Percentiles rank a stretch among this genome's conserved stretches.
Conservation (phyloP, 352 stramenopile species). For the Pythium pyrilobum region DNA sequence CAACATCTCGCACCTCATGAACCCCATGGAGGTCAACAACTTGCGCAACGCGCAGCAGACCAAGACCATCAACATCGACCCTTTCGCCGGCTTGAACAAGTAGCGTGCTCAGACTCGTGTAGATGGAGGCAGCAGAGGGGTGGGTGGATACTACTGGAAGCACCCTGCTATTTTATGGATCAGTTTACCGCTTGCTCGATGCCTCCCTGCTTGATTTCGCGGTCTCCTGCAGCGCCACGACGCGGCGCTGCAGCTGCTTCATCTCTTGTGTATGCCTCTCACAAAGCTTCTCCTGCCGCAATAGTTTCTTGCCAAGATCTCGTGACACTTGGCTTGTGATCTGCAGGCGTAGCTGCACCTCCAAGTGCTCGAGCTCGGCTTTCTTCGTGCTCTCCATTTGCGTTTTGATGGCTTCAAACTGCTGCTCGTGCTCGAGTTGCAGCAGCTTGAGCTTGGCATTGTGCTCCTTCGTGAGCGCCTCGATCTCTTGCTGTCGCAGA, state of each 20-base stretch:
- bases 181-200: not conserved
- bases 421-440: constrained; percentile 22
- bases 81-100: constrained; percentile 51
- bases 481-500: constrained; percentile 20
- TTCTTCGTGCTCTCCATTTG: constrained; percentile 26
- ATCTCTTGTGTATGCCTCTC: constrained; percentile 11
- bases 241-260: constrained; percentile 9
- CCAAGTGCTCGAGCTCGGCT: constrained; percentile 32
- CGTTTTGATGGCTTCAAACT: constrained; percentile 21
- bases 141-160: not conserved
- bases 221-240: constrained; percentile 5
- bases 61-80: constrained; percentile 82
- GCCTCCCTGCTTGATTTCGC: not conserved
- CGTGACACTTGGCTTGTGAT: constrained; percentile 28
- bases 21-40: constrained; percentile 57
- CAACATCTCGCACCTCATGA: constrained; percentile 83
- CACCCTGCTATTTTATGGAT: not conserved
- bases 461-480: constrained; percentile 3
- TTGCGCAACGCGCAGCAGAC: constrained; percentile 28
- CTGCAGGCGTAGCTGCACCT: constrained; percentile 31
- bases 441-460: constrained; percentile 17
- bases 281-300: constrained; percentile 13
- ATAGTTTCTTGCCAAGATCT: constrained; percentile 20
- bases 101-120: too few relatives aligned
- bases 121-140: too few relatives aligned